Evolutionary conservation across 306 rosid species (phyloP).

Genomic region (Medicago ruthenica): DNA sequence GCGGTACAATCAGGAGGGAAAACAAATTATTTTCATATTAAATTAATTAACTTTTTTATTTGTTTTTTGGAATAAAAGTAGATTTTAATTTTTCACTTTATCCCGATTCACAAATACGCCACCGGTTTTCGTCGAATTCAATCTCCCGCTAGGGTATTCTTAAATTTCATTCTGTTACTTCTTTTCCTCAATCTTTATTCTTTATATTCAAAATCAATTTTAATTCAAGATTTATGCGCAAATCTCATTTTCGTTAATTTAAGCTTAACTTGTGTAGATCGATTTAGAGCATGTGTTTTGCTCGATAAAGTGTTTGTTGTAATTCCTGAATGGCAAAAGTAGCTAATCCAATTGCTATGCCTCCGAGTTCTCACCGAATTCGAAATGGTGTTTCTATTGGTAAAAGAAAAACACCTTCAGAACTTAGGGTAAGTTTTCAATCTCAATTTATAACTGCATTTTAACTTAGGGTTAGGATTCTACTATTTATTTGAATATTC

Average conservation of each 20-base stretch:
- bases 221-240: neutral
- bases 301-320: conserved; percentile 27
- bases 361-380: conserved; percentile 57
- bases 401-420: conserved; percentile 85
- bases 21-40: conserved; percentile 1
- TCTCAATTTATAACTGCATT: neutral
- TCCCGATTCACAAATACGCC: neutral
- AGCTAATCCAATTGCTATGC: conserved; percentile 57
- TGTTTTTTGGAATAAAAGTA: no score
- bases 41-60: neutral
- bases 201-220: neutral
- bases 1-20: conserved; percentile 18
- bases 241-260: neutral
- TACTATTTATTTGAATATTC: neutral
- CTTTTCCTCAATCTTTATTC: neutral
- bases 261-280: neutral
- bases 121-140: neutral
- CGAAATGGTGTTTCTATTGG: conserved; percentile 50
- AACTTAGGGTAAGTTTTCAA: conserved; percentile 55
- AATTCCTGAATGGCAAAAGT: conserved; percentile 65
- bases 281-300: conserved; percentile 18
- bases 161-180: neutral
- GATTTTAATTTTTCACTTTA: neutral
- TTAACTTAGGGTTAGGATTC: no score
- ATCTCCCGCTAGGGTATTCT: neutral